A percentile compares a stretch with the other conserved stretches of the same genome.
These are phyloP conservation scores for Neurospora crassa DNA, from an alignment of 2,329 filamentous ascomycete genomes.

Conservation along the genomic window DNA sequence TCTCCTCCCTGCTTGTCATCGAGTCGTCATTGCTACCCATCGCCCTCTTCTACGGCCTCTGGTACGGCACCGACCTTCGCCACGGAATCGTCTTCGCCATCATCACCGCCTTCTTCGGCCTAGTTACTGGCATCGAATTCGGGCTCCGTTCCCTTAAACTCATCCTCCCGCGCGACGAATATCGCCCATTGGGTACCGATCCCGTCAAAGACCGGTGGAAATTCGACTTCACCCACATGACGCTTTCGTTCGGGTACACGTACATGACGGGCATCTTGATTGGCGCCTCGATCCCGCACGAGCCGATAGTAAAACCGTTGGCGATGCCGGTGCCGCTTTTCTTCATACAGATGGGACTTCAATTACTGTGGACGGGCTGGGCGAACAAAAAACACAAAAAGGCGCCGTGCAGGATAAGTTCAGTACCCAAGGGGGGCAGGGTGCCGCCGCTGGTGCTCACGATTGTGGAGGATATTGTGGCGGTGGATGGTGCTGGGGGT, in stretches of 20 bases:
- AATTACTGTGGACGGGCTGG: constrained; percentile 31
- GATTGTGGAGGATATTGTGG: constrained; percentile 57
- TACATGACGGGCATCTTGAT: constrained; percentile 41
- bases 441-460: constrained; percentile 54
- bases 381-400: constrained; percentile 24
- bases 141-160: constrained; percentile 38
- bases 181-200: constrained; percentile 38
- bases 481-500: constrained; percentile 54
- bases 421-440: constrained; percentile 47
- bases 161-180: constrained; percentile 38
- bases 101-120: constrained; percentile 44
- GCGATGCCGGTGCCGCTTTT: constrained; percentile 43
- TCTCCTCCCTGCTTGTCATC: constrained; percentile 37
- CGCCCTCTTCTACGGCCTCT: constrained; percentile 41
- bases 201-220: constrained; percentile 38
- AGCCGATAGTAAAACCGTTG: constrained; percentile 38
- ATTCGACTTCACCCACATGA: constrained; percentile 39
- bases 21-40: constrained; percentile 40
- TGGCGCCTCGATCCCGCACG: constrained; percentile 38
- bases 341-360: constrained; percentile 35
- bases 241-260: constrained; percentile 36
- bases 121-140: constrained; percentile 45
- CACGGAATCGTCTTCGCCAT: constrained; percentile 38
- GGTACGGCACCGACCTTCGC: constrained; percentile 26
- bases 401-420: constrained; percentile 54